Evolutionary conservation across 768 basidiomycete species (phyloP), one percentile per base, ranked within the genome.

Genomic region (Dioszegia hungarica): DNA sequence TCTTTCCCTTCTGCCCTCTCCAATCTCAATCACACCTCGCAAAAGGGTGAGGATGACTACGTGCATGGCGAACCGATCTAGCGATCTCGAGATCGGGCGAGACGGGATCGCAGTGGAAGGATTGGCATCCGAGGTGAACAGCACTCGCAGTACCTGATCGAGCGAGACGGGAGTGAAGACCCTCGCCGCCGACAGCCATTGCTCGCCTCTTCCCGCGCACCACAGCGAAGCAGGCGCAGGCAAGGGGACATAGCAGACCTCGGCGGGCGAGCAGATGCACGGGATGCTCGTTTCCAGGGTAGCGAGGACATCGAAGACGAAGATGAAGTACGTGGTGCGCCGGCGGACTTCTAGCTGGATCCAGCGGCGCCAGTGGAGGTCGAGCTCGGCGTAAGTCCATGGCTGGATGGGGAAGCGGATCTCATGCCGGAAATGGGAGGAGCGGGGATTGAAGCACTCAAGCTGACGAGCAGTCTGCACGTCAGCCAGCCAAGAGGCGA

Each of bases 341-440:
- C 47, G 47, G 2, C 33, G 28, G 31, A 36, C 20, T 36, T 48
- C 47, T 8, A 33, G 33, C 29, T 48, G 47, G 24, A 36, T 33
- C 47, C 47, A 48, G 20, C 8, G 28, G 19, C 47, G 47, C 47
- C 47, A 48, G 47, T 36, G 29, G 47, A 48, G 28, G 29, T 48
- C 47, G 15, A 48, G 47, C 29, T 48, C 47, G 28, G 29, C 19
- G 19, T 6, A 20, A 9, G 47, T 48, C 28, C 47, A 48, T 9
- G 47, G 47, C 29, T 48, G 28, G 19, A 31, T 34, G 19, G 46
- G 46, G 5, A 48, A 17, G 46, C 46, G 46, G 22, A 48, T 48
- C 31, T 48, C 46, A 11, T n/a, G 46, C 19, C 46, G 19, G 31
- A 48, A 48, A 27, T 36, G 47, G 25, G 47, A 48, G 10, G 47